Conservation (phyloP, 2,329 filamentous ascomycete species). For the Aspergillus eucalypticola region DNA sequence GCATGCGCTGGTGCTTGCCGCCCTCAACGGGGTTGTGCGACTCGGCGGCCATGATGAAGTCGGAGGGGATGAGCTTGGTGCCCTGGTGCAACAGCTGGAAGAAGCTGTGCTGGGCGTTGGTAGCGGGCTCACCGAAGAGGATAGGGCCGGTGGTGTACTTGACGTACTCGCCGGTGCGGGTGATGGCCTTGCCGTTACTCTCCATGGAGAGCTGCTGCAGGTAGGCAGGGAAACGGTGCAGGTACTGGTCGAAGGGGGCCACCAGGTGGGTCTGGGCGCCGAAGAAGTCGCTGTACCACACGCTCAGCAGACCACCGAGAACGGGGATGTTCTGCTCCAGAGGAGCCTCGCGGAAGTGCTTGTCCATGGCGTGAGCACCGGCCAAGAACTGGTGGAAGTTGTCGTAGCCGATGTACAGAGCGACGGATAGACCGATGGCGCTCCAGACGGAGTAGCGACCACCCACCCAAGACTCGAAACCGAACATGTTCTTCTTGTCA, state of each 20-base stretch:
- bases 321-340: constrained; percentile 93
- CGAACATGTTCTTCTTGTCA: constrained; percentile 99
- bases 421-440: constrained; percentile 92
- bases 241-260: constrained; percentile 97
- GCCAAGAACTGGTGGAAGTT: constrained; percentile 97
- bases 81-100: constrained; percentile 99
- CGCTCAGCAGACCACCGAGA: constrained; percentile 86
- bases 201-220: constrained; percentile 99
- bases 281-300: constrained; percentile 99
- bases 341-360: constrained; percentile 90
- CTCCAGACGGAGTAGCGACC: constrained; percentile 99
- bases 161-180: constrained; percentile 80
- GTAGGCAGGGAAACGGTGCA: constrained; percentile 98
- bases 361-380: constrained; percentile 96
- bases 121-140: constrained; percentile 96
- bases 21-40: constrained; percentile 93
- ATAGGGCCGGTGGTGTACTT: constrained; percentile 98
- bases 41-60: constrained; percentile 95
- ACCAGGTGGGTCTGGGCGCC: constrained; percentile 97
- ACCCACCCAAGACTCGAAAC: constrained; percentile 97
- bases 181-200: constrained; percentile 97
- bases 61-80: constrained; percentile 96
- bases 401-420: constrained; percentile 92
- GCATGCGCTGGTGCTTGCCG: constrained; percentile 83
- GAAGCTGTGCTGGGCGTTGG: constrained; percentile 99